Percentiles rank a stretch among this genome's conserved stretches.
phyloP scores from a whole-genome alignment of 169 alveolate genomes.

The Plasmodium vinckei region DNA sequence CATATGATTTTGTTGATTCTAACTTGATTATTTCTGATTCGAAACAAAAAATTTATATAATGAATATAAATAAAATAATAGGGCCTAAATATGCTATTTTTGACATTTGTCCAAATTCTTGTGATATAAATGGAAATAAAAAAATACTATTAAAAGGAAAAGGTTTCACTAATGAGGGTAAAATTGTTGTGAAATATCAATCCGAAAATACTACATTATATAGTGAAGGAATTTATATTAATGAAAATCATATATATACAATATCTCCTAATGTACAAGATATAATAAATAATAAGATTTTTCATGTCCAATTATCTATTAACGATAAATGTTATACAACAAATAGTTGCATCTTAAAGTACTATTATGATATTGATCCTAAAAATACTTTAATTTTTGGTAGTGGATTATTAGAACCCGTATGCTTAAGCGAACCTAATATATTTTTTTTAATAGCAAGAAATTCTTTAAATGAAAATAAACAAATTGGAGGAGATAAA shows the following conservation, averaged over 20 bases:
- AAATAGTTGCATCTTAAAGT: constrained; percentile 48
- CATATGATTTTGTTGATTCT: constrained; percentile 57
- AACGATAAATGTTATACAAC: constrained; percentile 73
- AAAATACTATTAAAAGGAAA: constrained; percentile 56
- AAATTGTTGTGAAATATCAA: constrained; percentile 28
- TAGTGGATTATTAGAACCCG: constrained; percentile 66
- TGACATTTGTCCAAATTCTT: constrained; percentile 30
- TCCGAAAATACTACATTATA: constrained; percentile 40
- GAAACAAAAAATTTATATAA: constrained; percentile 31
- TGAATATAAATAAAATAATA: constrained; percentile 61
- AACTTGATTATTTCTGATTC: constrained; percentile 51
- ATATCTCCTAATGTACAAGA: constrained; percentile 56
- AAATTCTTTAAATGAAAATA: constrained; percentile 50
- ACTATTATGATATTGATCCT: constrained; percentile 55
- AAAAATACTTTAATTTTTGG: constrained; percentile 60
- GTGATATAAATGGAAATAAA: constrained; percentile 57
- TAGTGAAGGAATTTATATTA: constrained; percentile 68
- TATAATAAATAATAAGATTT: constrained; percentile 49
- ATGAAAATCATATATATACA: constrained; percentile 67
- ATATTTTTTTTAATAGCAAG: constrained; percentile 56
- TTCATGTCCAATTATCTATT: constrained; percentile 54
- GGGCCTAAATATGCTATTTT: constrained; percentile 73
- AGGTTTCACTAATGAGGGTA: constrained; percentile 67
- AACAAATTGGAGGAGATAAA: constrained; percentile 69
- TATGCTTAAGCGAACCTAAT: constrained; percentile 41